Percentiles rank a stretch among this genome's conserved stretches.
phyloP scores from a whole-genome alignment of 2,329 filamentous ascomycete genomes.

The Didymella keratinophila region DNA sequence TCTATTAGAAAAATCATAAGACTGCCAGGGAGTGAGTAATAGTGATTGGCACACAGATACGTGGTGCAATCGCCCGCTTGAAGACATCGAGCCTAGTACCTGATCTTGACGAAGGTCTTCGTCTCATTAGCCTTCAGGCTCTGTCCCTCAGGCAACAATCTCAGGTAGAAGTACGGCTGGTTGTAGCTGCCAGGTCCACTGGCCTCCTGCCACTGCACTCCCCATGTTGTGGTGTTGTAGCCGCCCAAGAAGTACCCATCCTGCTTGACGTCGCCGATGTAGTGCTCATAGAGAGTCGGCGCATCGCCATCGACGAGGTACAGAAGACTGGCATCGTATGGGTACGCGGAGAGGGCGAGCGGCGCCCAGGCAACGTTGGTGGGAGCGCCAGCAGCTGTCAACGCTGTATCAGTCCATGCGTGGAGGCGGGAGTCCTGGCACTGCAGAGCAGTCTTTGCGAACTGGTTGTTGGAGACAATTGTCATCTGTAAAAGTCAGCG shows the following conservation, averaged over 20 bases:
- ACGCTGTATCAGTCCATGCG: constrained; percentile 18
- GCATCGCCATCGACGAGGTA: constrained; percentile 27
- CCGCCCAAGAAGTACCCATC: constrained; percentile 15
- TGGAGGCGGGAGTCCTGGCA: constrained; percentile 24
- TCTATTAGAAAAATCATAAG: neutral
- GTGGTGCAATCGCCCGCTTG: neutral
- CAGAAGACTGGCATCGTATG: constrained; percentile 26
- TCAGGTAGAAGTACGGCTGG: constrained; percentile 25
- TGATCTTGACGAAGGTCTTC: constrained; percentile 25
- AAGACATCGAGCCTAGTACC: neutral
- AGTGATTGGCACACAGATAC: neutral
- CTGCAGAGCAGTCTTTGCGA: constrained; percentile 27
- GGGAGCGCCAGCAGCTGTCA: constrained; percentile 23
- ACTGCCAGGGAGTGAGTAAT: neutral
- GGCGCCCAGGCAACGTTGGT: constrained; percentile 23
- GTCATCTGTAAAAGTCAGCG: constrained; percentile 25
- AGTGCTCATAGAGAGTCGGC: constrained; percentile 21
- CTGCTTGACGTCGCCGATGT: constrained; percentile 29
- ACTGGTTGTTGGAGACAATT: constrained; percentile 25
- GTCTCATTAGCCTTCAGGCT: constrained; percentile 25
- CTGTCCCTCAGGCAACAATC: constrained; percentile 25
- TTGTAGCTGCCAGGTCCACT: constrained; percentile 10
- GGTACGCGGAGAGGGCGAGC: constrained; percentile 24
- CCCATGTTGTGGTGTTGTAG: constrained; percentile 11
- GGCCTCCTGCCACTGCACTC: constrained; percentile 26